Base-by-base conservation (phyloP, 495 filamentous ascomycete species). In the Aspergillus diversus region DNA sequence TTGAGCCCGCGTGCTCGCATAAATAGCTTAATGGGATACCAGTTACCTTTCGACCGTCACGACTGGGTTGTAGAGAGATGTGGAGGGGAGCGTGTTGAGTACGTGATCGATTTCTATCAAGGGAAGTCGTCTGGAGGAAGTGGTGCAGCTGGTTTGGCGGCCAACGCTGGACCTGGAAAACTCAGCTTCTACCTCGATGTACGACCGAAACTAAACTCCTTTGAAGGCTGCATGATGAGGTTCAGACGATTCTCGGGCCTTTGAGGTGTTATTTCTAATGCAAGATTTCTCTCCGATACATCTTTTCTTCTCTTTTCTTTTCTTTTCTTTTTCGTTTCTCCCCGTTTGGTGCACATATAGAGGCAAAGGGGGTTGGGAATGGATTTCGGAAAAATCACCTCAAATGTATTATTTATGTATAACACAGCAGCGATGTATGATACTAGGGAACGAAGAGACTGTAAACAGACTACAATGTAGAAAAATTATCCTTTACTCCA, bases 41-140 rank as follows among this genome's bases (percentile, higher is more conserved):
- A 92, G 71, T 79, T 85, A 39, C 95, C 95, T 47, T 99, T 99
- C 73, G 95, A 99, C 77, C 83, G 95, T 54, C 95, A 99, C 71
- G 95, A 99, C 76, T 98, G 95, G 95, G 89, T 97, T 15, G 89
- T 99, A 9, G 93, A 98, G 74, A 81, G 95, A 60, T 97, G 95
- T 63, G 77, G 67, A 66, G 94, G 93, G n/a, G 89, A 86, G 66
- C 83, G 82, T 66, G 77, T 99, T 46, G 95, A 97, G 71, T 99
- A 99, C 72, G 87, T 99, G 32, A 99, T 99, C 75, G 95, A 99
- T 77, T 99, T 98, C 73, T 99, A 99, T 73, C 85, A 89, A 34
- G 95, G 95, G 0, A 91, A 88, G 66, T 69, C 75, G 16, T 65
- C 71, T 4, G 72, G 53, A 46, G 62, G 60, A 32, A 64, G 57